Percentiles rank a stretch among this genome's conserved stretches.
These are phyloP conservation scores for Fusarium begoniae DNA, from an alignment of 2,329 filamentous ascomycete genomes.

Conservation along the genomic window DNA sequence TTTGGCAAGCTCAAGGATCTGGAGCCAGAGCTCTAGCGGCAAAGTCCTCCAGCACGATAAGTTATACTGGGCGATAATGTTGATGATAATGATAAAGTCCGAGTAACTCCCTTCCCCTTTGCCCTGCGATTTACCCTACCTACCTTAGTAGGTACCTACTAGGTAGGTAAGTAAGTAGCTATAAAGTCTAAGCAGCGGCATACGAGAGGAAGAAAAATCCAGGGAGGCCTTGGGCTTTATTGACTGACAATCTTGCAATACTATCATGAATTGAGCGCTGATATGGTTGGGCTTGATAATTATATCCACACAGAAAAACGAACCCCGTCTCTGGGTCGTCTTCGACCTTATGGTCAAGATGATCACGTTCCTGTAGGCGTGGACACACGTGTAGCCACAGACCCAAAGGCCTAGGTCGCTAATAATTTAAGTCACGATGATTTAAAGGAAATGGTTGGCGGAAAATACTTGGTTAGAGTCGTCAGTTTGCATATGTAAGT, in stretches of 20 bases:
- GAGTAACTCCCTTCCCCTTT: not conserved
- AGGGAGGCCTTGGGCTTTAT: not conserved
- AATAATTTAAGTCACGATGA: not conserved
- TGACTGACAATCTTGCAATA: not conserved
- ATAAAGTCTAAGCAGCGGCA: not conserved
- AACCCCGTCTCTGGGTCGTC: not conserved
- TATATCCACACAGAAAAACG: not conserved
- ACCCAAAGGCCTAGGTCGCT: not conserved
- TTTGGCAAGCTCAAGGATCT: not conserved
- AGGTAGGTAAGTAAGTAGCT: not conserved
- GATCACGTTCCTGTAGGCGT: not conserved
- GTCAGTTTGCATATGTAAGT: conserved; percentile 18
- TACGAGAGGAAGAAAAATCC: not conserved
- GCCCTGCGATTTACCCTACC: not conserved
- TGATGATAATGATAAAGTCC: not conserved
- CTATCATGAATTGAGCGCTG: not conserved
- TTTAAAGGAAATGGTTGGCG: not conserved
- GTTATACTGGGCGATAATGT: not conserved
- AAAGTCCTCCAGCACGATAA: not conserved
- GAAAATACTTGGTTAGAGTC: not conserved
- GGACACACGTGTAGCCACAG: not conserved
- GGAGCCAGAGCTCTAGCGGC: not conserved
- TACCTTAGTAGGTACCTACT: too few species aligned
- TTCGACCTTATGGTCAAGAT: not conserved
- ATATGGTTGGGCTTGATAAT: not conserved